Percentiles rank a stretch among this genome's conserved stretches.
Conservation (phyloP, 768 basidiomycete genomes). For the Butyriboletus loyo region DNA sequence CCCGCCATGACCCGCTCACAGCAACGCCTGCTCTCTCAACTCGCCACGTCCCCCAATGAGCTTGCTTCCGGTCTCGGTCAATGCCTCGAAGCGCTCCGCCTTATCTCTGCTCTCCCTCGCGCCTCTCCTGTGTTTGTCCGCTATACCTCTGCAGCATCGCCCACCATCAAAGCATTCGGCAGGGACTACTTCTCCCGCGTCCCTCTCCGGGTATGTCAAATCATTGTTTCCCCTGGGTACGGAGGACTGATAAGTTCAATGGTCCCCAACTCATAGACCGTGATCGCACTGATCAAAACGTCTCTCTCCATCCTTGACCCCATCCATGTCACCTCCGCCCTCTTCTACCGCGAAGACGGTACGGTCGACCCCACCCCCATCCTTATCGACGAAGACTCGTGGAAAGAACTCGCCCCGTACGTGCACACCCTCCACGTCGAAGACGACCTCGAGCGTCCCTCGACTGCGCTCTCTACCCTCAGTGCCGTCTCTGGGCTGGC, state of each 20-base stretch:
- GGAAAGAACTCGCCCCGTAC: conserved; percentile 32
- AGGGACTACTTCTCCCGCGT: conserved; percentile 31
- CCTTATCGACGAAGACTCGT: conserved; percentile 31
- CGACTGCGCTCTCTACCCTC: conserved; percentile 7
- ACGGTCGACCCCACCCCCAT: conserved; percentile 21
- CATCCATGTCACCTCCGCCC: conserved; percentile 20
- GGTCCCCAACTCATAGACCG: conserved; percentile 15
- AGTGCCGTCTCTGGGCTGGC: conserved; percentile 4
- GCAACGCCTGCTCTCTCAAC: conserved; percentile 29
- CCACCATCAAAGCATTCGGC: conserved; percentile 27
- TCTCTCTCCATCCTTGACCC: conserved; percentile 21
- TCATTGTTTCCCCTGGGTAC: neutral
- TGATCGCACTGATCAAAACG: conserved; percentile 22
- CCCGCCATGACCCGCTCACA: conserved; percentile 24
- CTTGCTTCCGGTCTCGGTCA: conserved; percentile 32
- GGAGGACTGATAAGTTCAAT: neutral
- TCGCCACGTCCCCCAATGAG: conserved; percentile 32
- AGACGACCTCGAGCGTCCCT: conserved; percentile 22
- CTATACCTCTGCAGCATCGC: conserved; percentile 16
- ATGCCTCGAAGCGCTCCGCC: conserved; percentile 33
- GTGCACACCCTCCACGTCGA: conserved; percentile 32
- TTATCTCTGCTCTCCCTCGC: conserved; percentile 29
- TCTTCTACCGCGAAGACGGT: conserved; percentile 32
- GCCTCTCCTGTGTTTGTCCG: conserved; percentile 27
- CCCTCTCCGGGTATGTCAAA: conserved; percentile 29